phyloP scores from a whole-genome alignment of 108 stramenopile species.

The Seminavis robusta region DNA sequence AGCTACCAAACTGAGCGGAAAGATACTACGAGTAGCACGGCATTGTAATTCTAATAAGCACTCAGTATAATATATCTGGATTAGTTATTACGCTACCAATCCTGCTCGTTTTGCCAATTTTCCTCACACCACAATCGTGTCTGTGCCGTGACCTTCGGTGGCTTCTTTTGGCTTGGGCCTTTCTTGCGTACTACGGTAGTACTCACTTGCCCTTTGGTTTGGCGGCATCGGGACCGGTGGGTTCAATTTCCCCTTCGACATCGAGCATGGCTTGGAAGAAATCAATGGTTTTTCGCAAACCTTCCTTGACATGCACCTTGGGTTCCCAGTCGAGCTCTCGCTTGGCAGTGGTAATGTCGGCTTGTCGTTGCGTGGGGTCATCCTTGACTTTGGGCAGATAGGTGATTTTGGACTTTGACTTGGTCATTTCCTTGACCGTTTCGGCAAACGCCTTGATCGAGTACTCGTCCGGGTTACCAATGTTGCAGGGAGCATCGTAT shows the following conservation, averaged over 20 bases:
- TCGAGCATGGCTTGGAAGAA: slow-evolving; percentile 90
- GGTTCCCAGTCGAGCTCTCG: slow-evolving; percentile 90
- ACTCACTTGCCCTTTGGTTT: slow-evolving; percentile 42
- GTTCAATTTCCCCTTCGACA: slow-evolving; percentile 83
- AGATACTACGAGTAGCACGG: too few species aligned
- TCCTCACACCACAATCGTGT: too few species aligned
- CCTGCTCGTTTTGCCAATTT: too few species aligned
- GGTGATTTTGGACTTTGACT: slow-evolving; percentile 64
- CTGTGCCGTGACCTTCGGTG: too few species aligned
- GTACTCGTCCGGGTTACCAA: slow-evolving; percentile 98
- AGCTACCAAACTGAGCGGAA: too few species aligned
- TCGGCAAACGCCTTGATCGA: slow-evolving; percentile 90
- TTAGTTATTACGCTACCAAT: too few species aligned
- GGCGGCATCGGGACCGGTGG: slow-evolving; percentile 77
- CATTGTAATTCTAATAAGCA: too few species aligned
- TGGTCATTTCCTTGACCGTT: slow-evolving; percentile 73
- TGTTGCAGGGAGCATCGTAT: slow-evolving; percentile 91
- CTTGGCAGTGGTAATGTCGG: slow-evolving; percentile 94
- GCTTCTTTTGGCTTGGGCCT: too few species aligned
- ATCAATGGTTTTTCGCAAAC: slow-evolving; percentile 89
- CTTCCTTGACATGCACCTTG: slow-evolving; percentile 77
- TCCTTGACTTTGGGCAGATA: slow-evolving; percentile 76
- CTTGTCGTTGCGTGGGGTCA: slow-evolving; percentile 93
- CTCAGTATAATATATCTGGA: too few species aligned
- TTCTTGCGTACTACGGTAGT: too few species aligned